Base-by-base conservation (phyloP, 2,329 filamentous ascomycete species). In the Fusarium metavorans region DNA sequence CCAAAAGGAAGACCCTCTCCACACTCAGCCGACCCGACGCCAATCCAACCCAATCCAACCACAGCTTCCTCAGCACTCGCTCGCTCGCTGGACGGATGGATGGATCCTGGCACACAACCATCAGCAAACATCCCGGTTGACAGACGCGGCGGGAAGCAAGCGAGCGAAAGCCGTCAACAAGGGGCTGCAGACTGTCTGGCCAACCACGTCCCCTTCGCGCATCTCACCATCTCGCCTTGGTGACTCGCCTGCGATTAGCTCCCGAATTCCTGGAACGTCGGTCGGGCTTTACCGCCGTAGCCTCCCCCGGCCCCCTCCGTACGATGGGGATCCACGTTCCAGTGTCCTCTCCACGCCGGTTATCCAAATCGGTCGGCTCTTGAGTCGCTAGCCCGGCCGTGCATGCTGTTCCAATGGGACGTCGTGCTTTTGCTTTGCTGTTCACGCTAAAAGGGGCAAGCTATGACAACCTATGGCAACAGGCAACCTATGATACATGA, bases 101-200 rank as follows among this genome's bases (percentile, higher is more conserved):
- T 52, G 32, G 32, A 58, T 35, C 54, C 54, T 27, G 48, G 59
- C 41, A 62, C 39, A 61, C 43, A 52, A 60, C 54, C 54, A 60
- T 60, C 64, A 70, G 63, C 71, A 61, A 70, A 64, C 63, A 77
- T 70, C 76, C 76, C 66, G 73, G 76, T 67, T 72, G 72, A 70
- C 76, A 76, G 75, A 72, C 66, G 45, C 76, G 68, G 74, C 76
- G 76, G 76, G 74, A 78, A 77, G 72, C 70, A 77, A 77, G 76
- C 76, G 76, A 77, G 76, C 74, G 74, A 74, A 72, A 70, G 58
- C 69, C 72, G 72, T 65, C 69, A 72, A 63, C 75, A 69, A 74
- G 72, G 72, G 66, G 68, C 25, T 52, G 48, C 25, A 52, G 71
- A 66, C 64, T 71, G 48, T 61, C 75, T 69, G 68, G 70, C 70